Base-by-base conservation (phyloP, 306 rosid genomes). In the Boehmeria nivea region DNA sequence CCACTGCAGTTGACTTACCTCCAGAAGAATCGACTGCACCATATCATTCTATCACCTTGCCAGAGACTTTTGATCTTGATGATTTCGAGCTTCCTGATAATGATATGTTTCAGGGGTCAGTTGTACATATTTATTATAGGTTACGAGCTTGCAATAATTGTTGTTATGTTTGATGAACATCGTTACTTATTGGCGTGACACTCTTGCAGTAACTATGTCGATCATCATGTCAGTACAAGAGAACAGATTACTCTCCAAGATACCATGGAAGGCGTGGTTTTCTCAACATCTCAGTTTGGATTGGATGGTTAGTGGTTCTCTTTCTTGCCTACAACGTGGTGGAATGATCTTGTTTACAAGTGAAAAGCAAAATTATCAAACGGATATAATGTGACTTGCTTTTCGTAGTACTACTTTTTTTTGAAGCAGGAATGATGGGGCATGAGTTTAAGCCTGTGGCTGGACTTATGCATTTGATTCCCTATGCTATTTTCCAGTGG, bases 21-120 rank as follows among this genome's bases (percentile, higher is more conserved):
- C 99, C 99, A 14, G 99, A 93, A 77, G 99, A 93, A 78, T 93
- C 99, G 26, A 93, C 99, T 72, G 99, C 99, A 63, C 99, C 99
- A 4, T 93, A 93, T 77, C 94, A 93, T 81, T 88, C 99, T 57
- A 93, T 93, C 62, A 93, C 96, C 60, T 72, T 93, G 64, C 99
- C 99, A 0, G 96, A 93, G 82, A 93, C 99, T 54, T 93, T 93
- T 72, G 99, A 93, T 81, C 99, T 93, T 54, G 99, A 93, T 70
- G 99, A 93, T 81, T 93, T 93, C 72, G 99, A 93, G 80, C 82
- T 93, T 46, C 99, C 99, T 22, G 99, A 93, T 72, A 88, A 76
- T 68, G 99, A 93, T 72, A 71, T 71, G 40, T 83, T 79, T 71
- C 96, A 88, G 63, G 94, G 96, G 99, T 87, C 62, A 73, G 94